Evolutionary conservation across 208 protist species (phyloP), one percentile per base, ranked within the genome.

Genomic region (Wallacemonas sp.): DNA sequence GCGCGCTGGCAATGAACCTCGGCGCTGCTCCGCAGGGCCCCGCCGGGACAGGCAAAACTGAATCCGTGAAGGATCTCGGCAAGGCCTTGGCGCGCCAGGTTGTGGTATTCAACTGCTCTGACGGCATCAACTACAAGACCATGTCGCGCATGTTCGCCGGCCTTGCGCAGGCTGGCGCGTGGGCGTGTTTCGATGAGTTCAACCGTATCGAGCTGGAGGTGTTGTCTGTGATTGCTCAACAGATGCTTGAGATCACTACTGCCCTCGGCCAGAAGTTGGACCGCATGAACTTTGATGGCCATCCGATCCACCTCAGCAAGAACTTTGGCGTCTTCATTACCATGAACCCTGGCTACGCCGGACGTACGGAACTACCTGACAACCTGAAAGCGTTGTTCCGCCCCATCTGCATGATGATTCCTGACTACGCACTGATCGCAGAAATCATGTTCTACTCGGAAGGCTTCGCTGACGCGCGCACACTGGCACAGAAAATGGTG

Each of bases 281-380:
- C 2, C 63, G 72, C 38, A 98, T 98, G 85, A 78, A 91, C 33
- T 98, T 99, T 66, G 92, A 98, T 67, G 97, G 97, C 24, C 87
- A 96, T 58, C 80, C 83, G 24, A 98, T 98, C 53, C 79, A 76
- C 24, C 77, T 98, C 24, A 94, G 91, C 76, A 85, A 70, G 38
- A 96, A 97, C 68, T 97, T 98, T 74, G 94, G 96, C 69, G 94
- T 98, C 32, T 98, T 98, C 71, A 97, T 99, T 72, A 99, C 97
- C 19, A 99, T 99, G 97, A 99, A 99, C 68, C 97, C 97, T 37
- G 97, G 96, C 48, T 99, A 99, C 80, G 95, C 98, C 15, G 98
- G 98, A 6, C 92, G 98, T 70, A 97, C 93, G 13, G 95, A 98
- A 69, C 89, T 99, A 39, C 98, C 98, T 2, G 98, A 99, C 71